Conservation (phyloP, 495 filamentous ascomycete species). For the Talaromyces stipitatus region DNA sequence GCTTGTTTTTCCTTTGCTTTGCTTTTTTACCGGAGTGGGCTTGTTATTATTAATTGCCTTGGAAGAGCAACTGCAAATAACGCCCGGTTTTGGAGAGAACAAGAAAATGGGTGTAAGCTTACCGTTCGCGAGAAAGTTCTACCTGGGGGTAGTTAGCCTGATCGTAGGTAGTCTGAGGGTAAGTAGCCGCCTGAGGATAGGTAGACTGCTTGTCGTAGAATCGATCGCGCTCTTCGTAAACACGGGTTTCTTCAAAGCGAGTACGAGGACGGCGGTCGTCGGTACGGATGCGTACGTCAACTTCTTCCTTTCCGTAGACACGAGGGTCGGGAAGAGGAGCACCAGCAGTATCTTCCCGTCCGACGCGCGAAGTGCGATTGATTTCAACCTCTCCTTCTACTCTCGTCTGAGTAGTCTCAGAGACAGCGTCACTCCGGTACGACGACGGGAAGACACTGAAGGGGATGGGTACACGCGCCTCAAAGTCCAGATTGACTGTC, state of each 20-base stretch:
- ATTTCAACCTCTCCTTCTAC: slow-evolving; percentile 86
- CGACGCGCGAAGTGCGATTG: slow-evolving; percentile 68
- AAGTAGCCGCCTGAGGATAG: too few species aligned
- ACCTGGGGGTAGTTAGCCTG: slow-evolving; percentile 35
- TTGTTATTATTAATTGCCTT: slow-evolving; percentile 26
- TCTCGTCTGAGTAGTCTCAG: slow-evolving; percentile 67
- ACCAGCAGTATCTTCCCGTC: slow-evolving; percentile 86
- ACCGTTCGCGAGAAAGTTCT: slow-evolving; percentile 50
- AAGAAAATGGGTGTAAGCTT: slow-evolving; percentile 13
- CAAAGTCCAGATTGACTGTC: slow-evolving; percentile 99
- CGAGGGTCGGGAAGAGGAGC: slow-evolving; percentile 59
- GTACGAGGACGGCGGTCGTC: slow-evolving; percentile 58
- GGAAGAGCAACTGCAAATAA: slow-evolving; percentile 9
- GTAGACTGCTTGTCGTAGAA: slow-evolving; percentile 21
- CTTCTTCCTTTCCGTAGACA: slow-evolving; percentile 72
- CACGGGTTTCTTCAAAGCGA: slow-evolving; percentile 42
- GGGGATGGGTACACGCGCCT: slow-evolving; percentile 97
- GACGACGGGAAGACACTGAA: slow-evolving; percentile 99
- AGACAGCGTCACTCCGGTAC: slow-evolving; percentile 87
- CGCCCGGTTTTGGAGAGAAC: not conserved
- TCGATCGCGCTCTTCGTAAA: slow-evolving; percentile 43
- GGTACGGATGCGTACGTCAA: slow-evolving; percentile 63
- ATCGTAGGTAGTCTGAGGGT: too few species aligned
- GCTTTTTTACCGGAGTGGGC: slow-evolving; percentile 10
- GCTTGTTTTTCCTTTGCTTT: slow-evolving; percentile 1